Evolutionary conservation across 2,329 filamentous ascomycete genomes (phyloP).

Genomic region (Didymella segeticola): DNA sequence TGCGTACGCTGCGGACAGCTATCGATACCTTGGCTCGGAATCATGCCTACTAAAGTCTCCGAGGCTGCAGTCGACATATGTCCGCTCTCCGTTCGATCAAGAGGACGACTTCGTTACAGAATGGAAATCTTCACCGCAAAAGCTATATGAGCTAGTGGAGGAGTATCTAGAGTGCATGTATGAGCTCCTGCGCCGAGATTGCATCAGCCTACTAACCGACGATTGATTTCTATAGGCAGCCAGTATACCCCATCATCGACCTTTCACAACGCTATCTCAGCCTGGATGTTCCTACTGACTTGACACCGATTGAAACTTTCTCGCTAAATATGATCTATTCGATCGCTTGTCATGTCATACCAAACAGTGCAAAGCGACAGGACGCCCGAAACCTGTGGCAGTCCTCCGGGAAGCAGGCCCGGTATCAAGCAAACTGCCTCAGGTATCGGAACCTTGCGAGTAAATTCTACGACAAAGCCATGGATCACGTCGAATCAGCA

Average conservation of each 20-base stretch:
- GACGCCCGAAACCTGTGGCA: conserved; percentile 30
- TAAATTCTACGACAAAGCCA: conserved; percentile 38
- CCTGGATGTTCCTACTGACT: conserved; percentile 29
- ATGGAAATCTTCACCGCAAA: conserved; percentile 33
- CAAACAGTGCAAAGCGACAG: conserved; percentile 33
- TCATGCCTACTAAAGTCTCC: conserved; percentile 44
- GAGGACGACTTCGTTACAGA: conserved; percentile 36
- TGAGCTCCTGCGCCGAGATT: neutral
- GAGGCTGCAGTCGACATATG: conserved; percentile 28
- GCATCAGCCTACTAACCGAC: neutral
- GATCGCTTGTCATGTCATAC: conserved; percentile 43
- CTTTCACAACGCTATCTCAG: conserved; percentile 33
- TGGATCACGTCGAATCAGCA: conserved; percentile 41
- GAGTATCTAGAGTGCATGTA: conserved; percentile 40
- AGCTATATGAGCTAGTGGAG: conserved; percentile 39
- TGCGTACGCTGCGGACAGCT: conserved; percentile 40
- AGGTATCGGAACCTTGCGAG: conserved; percentile 39
- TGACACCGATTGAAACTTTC: conserved; percentile 37
- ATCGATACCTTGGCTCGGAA: conserved; percentile 45
- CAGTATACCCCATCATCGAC: conserved; percentile 42
- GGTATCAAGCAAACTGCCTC: conserved; percentile 38
- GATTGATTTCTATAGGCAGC: conserved; percentile 17
- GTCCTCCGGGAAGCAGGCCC: conserved; percentile 34
- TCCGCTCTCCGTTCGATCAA: conserved; percentile 25
- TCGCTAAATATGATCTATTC: conserved; percentile 47